phyloP scores from a whole-genome alignment of 768 basidiomycete species.

The Rhodotorula babjevae region DNA sequence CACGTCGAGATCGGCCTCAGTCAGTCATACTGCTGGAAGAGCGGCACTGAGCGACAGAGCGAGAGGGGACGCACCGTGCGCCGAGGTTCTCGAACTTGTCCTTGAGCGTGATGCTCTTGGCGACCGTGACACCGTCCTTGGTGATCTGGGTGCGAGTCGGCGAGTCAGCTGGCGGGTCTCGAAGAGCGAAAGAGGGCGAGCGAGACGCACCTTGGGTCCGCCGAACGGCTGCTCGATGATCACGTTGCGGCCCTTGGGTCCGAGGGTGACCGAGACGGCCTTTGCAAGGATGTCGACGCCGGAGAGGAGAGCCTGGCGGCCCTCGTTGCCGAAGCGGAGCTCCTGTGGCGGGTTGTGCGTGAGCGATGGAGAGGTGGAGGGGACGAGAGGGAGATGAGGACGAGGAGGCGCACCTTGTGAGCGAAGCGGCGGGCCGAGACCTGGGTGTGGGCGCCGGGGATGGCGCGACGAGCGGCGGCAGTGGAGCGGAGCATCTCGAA shows the following conservation, averaged over 20 bases:
- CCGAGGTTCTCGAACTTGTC: conserved; percentile 99
- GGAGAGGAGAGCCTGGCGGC: conserved; percentile 83
- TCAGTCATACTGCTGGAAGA: neutral
- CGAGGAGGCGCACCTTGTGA: conserved; percentile 27
- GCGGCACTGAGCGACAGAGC: neutral
- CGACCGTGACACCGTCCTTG: conserved; percentile 97
- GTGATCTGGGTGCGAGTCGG: conserved; percentile 64
- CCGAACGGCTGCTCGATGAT: conserved; percentile 72
- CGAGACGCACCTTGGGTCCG: conserved; percentile 46
- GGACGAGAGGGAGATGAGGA: too few species aligned
- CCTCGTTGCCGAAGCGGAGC: conserved; percentile 93
- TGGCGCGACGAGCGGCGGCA: conserved; percentile 13
- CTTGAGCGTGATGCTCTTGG: conserved; percentile 86
- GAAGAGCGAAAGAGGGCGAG: neutral
- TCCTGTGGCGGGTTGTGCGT: conserved; percentile 56
- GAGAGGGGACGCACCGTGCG: conserved; percentile 65
- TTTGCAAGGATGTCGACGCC: conserved; percentile 96
- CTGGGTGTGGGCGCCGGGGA: conserved; percentile 17
- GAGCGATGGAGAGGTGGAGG: neutral
- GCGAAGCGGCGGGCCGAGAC: conserved; percentile 34
- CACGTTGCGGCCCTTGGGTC: conserved; percentile 96
- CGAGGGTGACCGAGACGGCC: conserved; percentile 91
- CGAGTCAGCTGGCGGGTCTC: neutral
- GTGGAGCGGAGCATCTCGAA: conserved; percentile 3
- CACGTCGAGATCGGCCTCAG: neutral